Evolutionary conservation across 2,329 filamentous ascomycete species (phyloP), one percentile per base, ranked within the genome.

Genomic region (Alternaria tenuissima): DNA sequence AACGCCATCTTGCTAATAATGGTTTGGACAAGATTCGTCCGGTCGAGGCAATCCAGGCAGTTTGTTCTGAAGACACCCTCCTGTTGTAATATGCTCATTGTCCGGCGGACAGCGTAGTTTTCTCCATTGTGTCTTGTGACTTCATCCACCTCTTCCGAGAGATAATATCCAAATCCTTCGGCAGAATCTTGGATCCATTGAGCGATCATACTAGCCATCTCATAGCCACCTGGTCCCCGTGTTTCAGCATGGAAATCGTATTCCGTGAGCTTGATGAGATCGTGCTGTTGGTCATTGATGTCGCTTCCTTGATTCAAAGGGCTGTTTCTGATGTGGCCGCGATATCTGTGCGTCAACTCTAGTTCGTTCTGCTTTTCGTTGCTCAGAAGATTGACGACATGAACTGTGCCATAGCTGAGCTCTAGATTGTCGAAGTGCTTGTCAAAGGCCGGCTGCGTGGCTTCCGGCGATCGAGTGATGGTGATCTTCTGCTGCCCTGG

Each of bases 191-290:
- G 88, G 36, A 98, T 92, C 68, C 92, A 89, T 49, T 87, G 85
- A 46, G 89, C 88, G 63, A 99, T 97, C 68, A 91, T 88, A 67
- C 87, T 89, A n/a, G 94, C 95, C 57, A 92, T 93, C 76, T 96
- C 93, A 74, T 97, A 98, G 3, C 94, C 94, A 57, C 87, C 86
- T 1, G 92, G 90, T 0, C 91, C 92, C 71, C 91, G 91, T 1
- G 95, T 97, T 78, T 98, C 93, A 4, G 94, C 94, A 74, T 98
- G 94, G 61, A 99, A 98, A 78, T 99, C 95, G 74, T 95, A 99
- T 72, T 97, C 92, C 1, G 94, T 96, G 60, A 90, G 86, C 63
- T 87, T 87, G 30, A 98, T 80, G 38, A 97, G 84, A 48, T 91
- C 87, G 71, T 94, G 92, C 61, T 93, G 91, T 43, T 61, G 80